A percentile compares a stretch with the other conserved stretches of the same genome.
Conservation (phyloP, 1,284 basidiomycete genomes). For the Naganishia cerealis region DNA sequence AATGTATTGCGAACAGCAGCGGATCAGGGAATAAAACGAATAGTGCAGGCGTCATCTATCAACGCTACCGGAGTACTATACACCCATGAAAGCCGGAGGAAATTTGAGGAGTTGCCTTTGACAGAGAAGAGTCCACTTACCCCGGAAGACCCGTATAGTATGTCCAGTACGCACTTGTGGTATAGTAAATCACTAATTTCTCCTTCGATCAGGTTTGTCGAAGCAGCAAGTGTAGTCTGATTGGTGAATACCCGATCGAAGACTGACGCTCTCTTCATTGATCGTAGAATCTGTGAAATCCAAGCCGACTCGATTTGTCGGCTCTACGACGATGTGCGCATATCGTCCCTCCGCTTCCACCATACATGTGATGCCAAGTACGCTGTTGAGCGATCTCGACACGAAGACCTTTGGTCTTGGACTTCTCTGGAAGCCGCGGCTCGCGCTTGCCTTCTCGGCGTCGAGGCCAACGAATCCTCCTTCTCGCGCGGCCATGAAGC, state of each 20-base stretch:
- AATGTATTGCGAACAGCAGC: constrained; percentile 51
- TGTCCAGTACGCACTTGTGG: constrained; percentile 30
- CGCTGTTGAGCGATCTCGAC: constrained; percentile 18
- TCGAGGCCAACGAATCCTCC: constrained; percentile 38
- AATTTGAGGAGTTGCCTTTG: constrained; percentile 43
- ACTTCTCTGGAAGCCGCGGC: constrained; percentile 42
- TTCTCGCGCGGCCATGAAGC: constrained; percentile 50
- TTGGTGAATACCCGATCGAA: background rate
- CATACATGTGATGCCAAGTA: constrained; percentile 35
- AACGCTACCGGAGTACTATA: constrained; percentile 47
- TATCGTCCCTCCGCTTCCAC: constrained; percentile 53
- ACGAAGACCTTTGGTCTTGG: constrained; percentile 50
- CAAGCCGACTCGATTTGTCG: constrained; percentile 49
- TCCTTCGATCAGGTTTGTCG: constrained; percentile 39
- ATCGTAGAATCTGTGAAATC: constrained; percentile 46
- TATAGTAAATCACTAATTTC: constrained; percentile 3
- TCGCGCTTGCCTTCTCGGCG: constrained; percentile 45
- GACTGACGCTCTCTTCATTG: background rate
- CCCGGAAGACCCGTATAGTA: constrained; percentile 37
- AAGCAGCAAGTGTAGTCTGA: constrained; percentile 42
- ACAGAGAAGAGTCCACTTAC: constrained; percentile 40
- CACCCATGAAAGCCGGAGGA: constrained; percentile 34
- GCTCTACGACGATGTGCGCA: constrained; percentile 43
- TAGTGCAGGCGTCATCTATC: constrained; percentile 51
- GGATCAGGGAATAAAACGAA: constrained; percentile 44